Evolutionary conservation across 768 basidiomycete species (phyloP), one percentile per base, ranked within the genome.

Genomic region (Lenzites betulinus): DNA sequence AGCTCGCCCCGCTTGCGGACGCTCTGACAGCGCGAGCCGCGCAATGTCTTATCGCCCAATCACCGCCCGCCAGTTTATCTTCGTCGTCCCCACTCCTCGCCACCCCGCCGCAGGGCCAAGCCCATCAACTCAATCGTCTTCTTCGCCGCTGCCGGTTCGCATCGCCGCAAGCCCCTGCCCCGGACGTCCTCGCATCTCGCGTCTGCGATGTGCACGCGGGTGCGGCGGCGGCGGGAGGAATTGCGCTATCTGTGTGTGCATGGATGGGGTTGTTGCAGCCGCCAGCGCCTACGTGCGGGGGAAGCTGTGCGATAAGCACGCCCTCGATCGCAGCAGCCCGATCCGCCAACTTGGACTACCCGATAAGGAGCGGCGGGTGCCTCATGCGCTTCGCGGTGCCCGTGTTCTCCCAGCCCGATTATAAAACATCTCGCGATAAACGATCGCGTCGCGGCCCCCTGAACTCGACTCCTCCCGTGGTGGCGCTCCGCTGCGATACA

Each of bases 41-140:
- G n/a, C 16, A 3, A 9, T 25, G n/a, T 41, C 26, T 43, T 64
- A 64, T 64, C 63, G 63, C 1, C 62, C 62, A 63, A 63, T 63
- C 51, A 36, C 52, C 35, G 53, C 23, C 23, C 52, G 7, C 47
- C 39, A 16, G 47, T 58, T 63, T 63, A 63, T 63, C 62, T 18
- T 48, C 20, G 51, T 56, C 54, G 51, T 28, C 30, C 43, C 48
- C 60, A 44, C 43, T 13, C 50, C n/a, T 48, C 53, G 53, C 47
- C 47, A 15, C 41, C 23, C 18, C 41, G 13, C 52, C 52, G n/a
- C n/a, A n/a, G n/a, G 49, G 41, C 44, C 58, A 51, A 59, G 52
- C 51, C 58, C 43, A 36, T 23, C 42, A 25, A 12, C 41, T 25
- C 25, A 12, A 33, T 54, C 52, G 16, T 25, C 58, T 52, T 33